phyloP scores from a whole-genome alignment of 2,329 filamentous ascomycete genomes.

The Botrytis fabae region DNA sequence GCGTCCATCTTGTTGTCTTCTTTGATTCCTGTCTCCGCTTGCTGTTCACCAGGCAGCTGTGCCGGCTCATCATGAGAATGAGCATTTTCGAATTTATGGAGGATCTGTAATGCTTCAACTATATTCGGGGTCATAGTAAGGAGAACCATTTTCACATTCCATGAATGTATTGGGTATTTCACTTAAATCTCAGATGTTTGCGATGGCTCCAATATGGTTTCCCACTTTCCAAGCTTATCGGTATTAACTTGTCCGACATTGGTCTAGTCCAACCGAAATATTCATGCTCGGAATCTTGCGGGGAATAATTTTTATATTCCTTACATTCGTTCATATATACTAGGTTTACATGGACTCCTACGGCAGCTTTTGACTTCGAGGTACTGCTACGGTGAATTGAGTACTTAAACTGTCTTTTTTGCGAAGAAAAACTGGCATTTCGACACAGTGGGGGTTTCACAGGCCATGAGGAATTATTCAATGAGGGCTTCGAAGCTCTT shows the following conservation, averaged over 20 bases:
- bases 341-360: not conserved
- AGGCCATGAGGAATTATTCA: constrained; percentile 55
- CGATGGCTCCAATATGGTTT: not conserved
- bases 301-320: constrained; percentile 23
- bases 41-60: constrained; percentile 1
- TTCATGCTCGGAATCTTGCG: constrained; percentile 30
- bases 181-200: not conserved
- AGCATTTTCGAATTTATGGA: constrained; percentile 32
- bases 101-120: constrained; percentile 57
- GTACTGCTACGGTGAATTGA: not conserved
- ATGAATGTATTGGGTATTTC: not conserved
- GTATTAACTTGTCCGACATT: constrained; percentile 29
- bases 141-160: constrained; percentile 61
- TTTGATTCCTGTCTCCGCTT: not conserved
- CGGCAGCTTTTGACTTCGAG: not conserved
- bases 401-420: not conserved
- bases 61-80: not conserved
- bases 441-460: constrained; percentile 13
- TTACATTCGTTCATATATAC: constrained; percentile 17
- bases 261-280: constrained; percentile 32
- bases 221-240: constrained; percentile 23
- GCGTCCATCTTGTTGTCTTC: not conserved
- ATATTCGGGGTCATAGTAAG: constrained; percentile 74
- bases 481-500: constrained; percentile 51
- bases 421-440: constrained; percentile 1